phyloP scores from a whole-genome alignment of 2,329 filamentous ascomycete genomes.

The Colletotrichum higginsianum region DNA sequence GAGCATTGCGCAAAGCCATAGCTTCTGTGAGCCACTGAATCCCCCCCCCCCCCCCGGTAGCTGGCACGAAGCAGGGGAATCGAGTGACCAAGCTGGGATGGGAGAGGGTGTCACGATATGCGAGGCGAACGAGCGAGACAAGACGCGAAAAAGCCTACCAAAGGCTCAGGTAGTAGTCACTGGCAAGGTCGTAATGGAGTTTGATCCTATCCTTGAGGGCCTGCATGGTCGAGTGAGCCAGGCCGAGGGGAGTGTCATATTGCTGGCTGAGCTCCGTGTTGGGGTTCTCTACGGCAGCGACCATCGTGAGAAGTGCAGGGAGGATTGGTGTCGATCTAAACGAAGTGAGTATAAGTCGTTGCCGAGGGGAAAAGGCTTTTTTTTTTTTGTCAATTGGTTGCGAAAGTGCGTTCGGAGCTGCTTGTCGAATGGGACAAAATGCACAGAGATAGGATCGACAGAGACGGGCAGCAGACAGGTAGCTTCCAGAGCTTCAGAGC shows the following conservation, averaged over 20 bases:
- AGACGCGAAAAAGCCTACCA: slow-evolving; percentile 59
- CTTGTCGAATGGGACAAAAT: neutral
- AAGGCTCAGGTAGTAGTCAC: slow-evolving; percentile 73
- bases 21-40: neutral
- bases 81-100: neutral
- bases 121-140: neutral
- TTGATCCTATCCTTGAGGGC: slow-evolving; percentile 71
- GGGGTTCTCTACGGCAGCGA: slow-evolving; percentile 31
- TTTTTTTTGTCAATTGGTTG: neutral
- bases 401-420: neutral
- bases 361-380: neutral
- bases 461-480: neutral
- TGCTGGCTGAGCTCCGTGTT: slow-evolving; percentile 58
- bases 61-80: neutral
- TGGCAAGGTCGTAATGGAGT: slow-evolving; percentile 73
- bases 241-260: slow-evolving; percentile 62
- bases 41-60: neutral
- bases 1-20: neutral
- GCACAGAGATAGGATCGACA: neutral
- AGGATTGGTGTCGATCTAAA: neutral
- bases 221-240: slow-evolving; percentile 62
- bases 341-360: neutral
- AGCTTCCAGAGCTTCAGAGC: neutral
- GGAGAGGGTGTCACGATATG: neutral
- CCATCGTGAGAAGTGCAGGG: slow-evolving; percentile 14